Evolutionary conservation across 2,329 filamentous ascomycete species (phyloP), one percentile per base, ranked within the genome.

Genomic region (Zymoseptoria crescenta): DNA sequence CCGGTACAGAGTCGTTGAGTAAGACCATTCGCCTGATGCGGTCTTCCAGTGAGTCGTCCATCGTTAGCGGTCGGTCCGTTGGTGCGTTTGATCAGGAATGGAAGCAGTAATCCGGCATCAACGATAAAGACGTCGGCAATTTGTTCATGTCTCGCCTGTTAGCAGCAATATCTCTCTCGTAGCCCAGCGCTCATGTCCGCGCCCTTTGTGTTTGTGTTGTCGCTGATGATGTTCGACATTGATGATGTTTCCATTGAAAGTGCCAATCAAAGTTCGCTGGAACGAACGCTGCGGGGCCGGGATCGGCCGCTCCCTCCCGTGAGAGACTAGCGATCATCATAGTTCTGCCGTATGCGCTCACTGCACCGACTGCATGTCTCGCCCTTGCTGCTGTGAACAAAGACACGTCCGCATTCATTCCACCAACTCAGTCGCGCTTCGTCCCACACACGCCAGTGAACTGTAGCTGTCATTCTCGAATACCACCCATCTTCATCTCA

Each of bases 1-100:
- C 57, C 24, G 61, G 60, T 24, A 61, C 56, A 9, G 60, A 64
- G 29, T 61, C 73, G 68, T 83, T 83, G 62, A 75, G 79, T 54
- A 88, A 75, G 29, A 86, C 86, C 71, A 88, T 79, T 60, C 75
- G 77, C 52, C 83, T 80, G 48, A 88, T 73, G 56, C 80, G 82
- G 54, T 81, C 77, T 67, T 88, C 85, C 7, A 86, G 73, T 16
- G 35, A 45, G 35, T 45, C 35, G 35, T 45, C 13, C 35, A 45
- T 45, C 35, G 35, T 45, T 13, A 45, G n/a, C 56, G 57, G 4
- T 50, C 54, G 24, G 48, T 65, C 58, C 50, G 58, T 59, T 57
- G 62, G 56, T 63, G 58, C 13, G 16, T 13, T 16, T 16, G 13
- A 45, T 45, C 35, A 45, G 13, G 16, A 45, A 45, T 16, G n/a